Evolutionary conservation across 345 rosid genomes (phyloP).

Genomic region (Carallia brachiata): DNA sequence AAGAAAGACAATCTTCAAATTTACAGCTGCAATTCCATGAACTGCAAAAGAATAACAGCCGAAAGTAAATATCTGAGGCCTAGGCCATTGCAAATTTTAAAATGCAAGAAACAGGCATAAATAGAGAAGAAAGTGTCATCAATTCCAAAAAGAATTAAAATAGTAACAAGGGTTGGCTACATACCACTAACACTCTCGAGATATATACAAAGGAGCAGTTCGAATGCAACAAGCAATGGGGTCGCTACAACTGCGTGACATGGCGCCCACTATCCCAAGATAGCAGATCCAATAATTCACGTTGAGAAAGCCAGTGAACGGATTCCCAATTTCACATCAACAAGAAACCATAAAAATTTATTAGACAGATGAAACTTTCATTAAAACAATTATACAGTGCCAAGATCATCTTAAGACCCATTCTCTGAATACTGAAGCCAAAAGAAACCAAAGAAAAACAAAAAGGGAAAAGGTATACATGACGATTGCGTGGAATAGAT

Average conservation of each 20-base stretch:
- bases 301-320: constrained; percentile 11
- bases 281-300: constrained; percentile 20
- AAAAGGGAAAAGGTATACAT: constrained; percentile 44
- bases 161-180: constrained; percentile 8
- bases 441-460: not conserved
- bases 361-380: not conserved
- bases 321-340: constrained; percentile 5
- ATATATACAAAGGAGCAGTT: constrained; percentile 90
- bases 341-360: not conserved
- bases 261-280: constrained; percentile 92
- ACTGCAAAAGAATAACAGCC: constrained; percentile 31
- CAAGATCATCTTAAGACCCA: not conserved
- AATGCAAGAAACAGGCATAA: not conserved
- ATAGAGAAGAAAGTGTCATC: not conserved
- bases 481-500: constrained; percentile 80
- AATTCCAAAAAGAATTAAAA: constrained; percentile 7
- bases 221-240: constrained; percentile 91
- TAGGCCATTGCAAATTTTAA: not conserved
- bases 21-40: constrained; percentile 56
- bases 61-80: constrained; percentile 9
- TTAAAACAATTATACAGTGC: not conserved
- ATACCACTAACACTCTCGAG: constrained; percentile 82
- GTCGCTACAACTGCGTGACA: constrained; percentile 94
- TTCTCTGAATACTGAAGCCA: not conserved
- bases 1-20: constrained; percentile 87